Conservation (phyloP, 345 rosid genomes). For the Arabis hirsuta region DNA sequence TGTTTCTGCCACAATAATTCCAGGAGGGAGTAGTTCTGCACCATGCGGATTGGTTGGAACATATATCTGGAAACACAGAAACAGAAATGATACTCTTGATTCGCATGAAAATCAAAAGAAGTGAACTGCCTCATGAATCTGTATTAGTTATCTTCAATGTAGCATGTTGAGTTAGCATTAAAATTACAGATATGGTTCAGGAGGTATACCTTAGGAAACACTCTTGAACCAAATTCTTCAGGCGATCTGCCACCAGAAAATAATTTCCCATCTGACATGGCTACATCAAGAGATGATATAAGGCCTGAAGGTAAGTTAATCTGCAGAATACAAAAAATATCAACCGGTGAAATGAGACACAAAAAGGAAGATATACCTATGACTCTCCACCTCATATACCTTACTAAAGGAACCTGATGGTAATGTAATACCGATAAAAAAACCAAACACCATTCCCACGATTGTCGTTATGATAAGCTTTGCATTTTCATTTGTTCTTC, state of each 20-base stretch:
- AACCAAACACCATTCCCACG: constrained; percentile 74
- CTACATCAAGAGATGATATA: constrained; percentile 54
- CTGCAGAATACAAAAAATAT: constrained; percentile 53
- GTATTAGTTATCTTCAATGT: background rate
- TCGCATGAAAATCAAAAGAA: constrained; percentile 3
- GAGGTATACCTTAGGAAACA: constrained; percentile 55
- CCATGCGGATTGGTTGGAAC: constrained; percentile 91
- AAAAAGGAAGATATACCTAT: constrained; percentile 6
- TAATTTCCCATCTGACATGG: constrained; percentile 44
- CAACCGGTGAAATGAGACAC: constrained; percentile 26
- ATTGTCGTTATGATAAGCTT: constrained; percentile 60
- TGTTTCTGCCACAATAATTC: constrained; percentile 76
- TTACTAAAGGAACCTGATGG: constrained; percentile 62
- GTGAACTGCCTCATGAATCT: constrained; percentile 1
- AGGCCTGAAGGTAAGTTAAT: constrained; percentile 64
- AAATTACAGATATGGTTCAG: constrained; percentile 6
- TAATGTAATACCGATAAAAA: constrained; percentile 73
- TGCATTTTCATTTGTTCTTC: constrained; percentile 60
- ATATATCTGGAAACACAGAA: constrained; percentile 59
- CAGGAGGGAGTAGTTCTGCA: constrained; percentile 90
- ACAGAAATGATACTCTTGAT: constrained; percentile 19
- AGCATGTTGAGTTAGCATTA: background rate
- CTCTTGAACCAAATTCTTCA: constrained; percentile 46
- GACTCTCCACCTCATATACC: constrained; percentile 47
- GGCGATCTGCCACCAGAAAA: constrained; percentile 45